These are phyloP conservation scores for Rhodotorula mucilaginosa DNA, from an alignment of 1,284 basidiomycete genomes.

Conservation along the genomic window DNA sequence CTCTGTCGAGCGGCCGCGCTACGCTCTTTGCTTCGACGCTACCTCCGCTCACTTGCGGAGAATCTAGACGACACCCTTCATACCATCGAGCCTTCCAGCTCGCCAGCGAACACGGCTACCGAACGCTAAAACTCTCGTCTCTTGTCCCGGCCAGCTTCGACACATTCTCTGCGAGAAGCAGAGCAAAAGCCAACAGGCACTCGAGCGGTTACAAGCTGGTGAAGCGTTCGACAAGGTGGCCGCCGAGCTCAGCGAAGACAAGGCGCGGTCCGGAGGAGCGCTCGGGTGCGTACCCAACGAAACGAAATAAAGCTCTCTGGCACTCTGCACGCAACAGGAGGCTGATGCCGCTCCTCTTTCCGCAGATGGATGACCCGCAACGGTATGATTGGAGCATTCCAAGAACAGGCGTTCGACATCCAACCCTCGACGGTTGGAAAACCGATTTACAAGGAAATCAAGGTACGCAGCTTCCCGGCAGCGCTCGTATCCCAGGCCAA, in stretches of 20 bases:
- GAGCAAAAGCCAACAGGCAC: conserved; percentile 68
- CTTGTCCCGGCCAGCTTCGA: conserved; percentile 43
- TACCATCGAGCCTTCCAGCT: no score
- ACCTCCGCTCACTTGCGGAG: no score
- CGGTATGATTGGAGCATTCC: conserved; percentile 32
- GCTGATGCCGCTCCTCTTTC: background rate
- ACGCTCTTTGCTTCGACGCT: no score
- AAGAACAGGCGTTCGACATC: conserved; percentile 28
- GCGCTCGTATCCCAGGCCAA: background rate
- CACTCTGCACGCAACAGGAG: no score
- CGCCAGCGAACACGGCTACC: no score
- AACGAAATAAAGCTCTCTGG: no score
- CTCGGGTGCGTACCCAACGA: conserved; percentile 12
- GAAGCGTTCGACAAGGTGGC: conserved; percentile 78
- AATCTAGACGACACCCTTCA: no score
- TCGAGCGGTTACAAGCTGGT: conserved; percentile 74
- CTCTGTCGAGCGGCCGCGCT: no score
- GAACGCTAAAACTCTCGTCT: background rate
- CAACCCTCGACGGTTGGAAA: conserved; percentile 15
- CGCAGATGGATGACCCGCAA: conserved; percentile 29
- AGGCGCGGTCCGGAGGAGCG: conserved; percentile 60
- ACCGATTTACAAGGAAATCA: conserved; percentile 27
- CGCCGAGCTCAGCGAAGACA: conserved; percentile 75
- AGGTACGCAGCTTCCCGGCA: background rate
- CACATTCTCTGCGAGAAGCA: conserved; percentile 85